phyloP scores from a whole-genome alignment of 164 flowering plant species.

The Kingdonia uniflora region DNA sequence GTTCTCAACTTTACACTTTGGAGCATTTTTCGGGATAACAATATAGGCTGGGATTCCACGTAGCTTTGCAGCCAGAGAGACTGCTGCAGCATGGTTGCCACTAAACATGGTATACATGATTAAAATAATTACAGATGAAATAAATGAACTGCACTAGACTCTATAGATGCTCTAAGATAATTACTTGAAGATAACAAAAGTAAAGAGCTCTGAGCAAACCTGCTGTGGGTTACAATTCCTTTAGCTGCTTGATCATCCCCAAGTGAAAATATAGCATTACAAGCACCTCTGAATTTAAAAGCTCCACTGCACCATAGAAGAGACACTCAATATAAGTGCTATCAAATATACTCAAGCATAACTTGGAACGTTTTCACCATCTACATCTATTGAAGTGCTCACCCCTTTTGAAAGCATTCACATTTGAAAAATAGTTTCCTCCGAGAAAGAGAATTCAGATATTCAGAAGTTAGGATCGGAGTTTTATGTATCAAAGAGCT shows the following conservation, averaged over 20 bases:
- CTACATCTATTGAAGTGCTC: conserved; percentile 17
- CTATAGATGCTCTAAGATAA: neutral
- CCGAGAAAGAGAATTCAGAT: conserved; percentile 59
- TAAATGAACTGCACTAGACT: neutral
- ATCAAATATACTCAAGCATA: neutral
- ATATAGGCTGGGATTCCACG: conserved; percentile 79
- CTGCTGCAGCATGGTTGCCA: conserved; percentile 96
- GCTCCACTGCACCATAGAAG: conserved; percentile 48
- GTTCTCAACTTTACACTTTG: conserved; percentile 85
- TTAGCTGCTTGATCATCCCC: conserved; percentile 53
- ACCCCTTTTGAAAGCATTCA: conserved; percentile 93
- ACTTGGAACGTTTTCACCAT: neutral
- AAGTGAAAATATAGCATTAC: conserved; percentile 83
- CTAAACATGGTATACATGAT: conserved; percentile 26
- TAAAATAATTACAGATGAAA: conserved; percentile 5
- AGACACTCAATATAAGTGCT: neutral
- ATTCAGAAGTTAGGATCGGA: conserved; percentile 56
- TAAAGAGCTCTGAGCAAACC: conserved; percentile 27
- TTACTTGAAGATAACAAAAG: too few species aligned
- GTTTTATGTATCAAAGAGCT: conserved; percentile 46
- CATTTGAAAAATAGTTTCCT: conserved; percentile 69
- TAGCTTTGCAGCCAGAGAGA: conserved; percentile 75
- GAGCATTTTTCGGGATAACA: conserved; percentile 81
- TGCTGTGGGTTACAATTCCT: conserved; percentile 96
- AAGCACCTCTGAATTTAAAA: conserved; percentile 93